A percentile compares a stretch with the other conserved stretches of the same genome.
Conservation (phyloP, 805 yeast species). For the Metschnikowia orientalis region DNA sequence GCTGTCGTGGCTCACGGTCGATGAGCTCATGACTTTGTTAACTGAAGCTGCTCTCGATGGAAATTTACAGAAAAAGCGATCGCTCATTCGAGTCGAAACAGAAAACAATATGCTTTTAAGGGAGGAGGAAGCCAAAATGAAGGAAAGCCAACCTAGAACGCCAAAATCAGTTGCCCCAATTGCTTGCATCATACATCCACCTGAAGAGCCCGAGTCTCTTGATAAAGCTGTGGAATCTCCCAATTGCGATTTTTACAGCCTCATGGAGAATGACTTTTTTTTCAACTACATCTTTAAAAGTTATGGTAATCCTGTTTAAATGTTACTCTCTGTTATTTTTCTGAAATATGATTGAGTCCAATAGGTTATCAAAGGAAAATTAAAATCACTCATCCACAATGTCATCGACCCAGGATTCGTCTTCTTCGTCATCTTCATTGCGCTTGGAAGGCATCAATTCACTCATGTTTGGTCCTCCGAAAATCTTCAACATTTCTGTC, state of each 20-base stretch:
- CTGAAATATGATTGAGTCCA: conserved; percentile 11
- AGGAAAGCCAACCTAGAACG: background rate
- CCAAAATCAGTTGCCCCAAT: conserved; percentile 7
- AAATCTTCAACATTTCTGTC: conserved; percentile 41
- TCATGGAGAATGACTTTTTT: conserved; percentile 7
- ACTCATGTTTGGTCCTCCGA: conserved; percentile 61
- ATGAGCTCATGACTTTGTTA: conserved; percentile 23
- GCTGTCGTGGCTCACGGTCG: conserved; percentile 26
- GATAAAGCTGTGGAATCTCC: background rate
- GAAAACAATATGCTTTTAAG: too few relatives aligned
- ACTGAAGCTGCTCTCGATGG: conserved; percentile 10
- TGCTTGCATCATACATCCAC: conserved; percentile 8
- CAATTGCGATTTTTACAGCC: conserved; percentile 3
- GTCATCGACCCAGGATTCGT: conserved; percentile 53
- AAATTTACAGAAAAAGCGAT: conserved; percentile 15
- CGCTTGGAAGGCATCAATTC: conserved; percentile 33
- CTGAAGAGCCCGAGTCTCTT: conserved; percentile 1
- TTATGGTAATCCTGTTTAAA: background rate
- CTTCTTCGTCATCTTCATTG: conserved; percentile 27
- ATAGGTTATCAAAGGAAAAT: too few relatives aligned
- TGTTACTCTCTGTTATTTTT: conserved; percentile 17
- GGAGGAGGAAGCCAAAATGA: too few relatives aligned
- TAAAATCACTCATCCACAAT: conserved; percentile 31
- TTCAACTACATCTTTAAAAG: conserved; percentile 2
- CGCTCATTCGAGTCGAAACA: conserved; percentile 3